Conservation (phyloP, 2,329 filamentous ascomycete species). For the Lachnellula hyalina region DNA sequence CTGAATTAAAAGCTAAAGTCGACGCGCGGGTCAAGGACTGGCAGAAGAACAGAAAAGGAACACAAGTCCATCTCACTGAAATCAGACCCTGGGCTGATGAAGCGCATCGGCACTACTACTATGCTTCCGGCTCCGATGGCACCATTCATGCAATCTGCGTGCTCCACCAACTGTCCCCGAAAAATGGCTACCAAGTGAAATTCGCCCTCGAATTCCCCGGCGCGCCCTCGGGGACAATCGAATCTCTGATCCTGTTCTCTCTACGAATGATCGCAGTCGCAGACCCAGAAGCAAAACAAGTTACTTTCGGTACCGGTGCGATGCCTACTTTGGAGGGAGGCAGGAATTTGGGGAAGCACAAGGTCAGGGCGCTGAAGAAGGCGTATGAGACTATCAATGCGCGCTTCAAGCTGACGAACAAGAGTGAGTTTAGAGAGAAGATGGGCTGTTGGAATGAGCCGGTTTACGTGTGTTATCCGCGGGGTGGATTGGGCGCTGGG, state of each 20-base stretch:
- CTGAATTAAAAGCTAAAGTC: conserved; percentile 63
- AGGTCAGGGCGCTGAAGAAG: conserved; percentile 74
- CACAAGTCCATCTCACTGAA: conserved; percentile 85
- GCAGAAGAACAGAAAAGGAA: conserved; percentile 74
- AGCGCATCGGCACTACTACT: conserved; percentile 80
- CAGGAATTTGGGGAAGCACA: conserved; percentile 73
- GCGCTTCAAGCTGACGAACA: conserved; percentile 75
- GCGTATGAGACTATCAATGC: conserved; percentile 79
- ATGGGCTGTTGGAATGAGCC: conserved; percentile 79
- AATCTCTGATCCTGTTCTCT: conserved; percentile 70
- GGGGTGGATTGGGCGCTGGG: conserved; percentile 74
- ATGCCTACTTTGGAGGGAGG: conserved; percentile 69
- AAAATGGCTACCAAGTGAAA: conserved; percentile 89
- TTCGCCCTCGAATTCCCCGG: conserved; percentile 92
- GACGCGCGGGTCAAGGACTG: conserved; percentile 73
- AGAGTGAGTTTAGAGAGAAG: conserved; percentile 87
- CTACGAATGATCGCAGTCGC: conserved; percentile 49
- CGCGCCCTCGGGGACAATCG: conserved; percentile 81
- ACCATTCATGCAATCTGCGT: conserved; percentile 74
- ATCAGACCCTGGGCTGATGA: conserved; percentile 83
- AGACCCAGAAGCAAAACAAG: conserved; percentile 53
- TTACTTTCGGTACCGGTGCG: conserved; percentile 86
- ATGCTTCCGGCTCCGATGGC: conserved; percentile 67
- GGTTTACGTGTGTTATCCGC: conserved; percentile 85
- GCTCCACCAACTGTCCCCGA: conserved; percentile 72